Conservation (phyloP, 352 stramenopile species). For the Phytophthora nicotianae region DNA sequence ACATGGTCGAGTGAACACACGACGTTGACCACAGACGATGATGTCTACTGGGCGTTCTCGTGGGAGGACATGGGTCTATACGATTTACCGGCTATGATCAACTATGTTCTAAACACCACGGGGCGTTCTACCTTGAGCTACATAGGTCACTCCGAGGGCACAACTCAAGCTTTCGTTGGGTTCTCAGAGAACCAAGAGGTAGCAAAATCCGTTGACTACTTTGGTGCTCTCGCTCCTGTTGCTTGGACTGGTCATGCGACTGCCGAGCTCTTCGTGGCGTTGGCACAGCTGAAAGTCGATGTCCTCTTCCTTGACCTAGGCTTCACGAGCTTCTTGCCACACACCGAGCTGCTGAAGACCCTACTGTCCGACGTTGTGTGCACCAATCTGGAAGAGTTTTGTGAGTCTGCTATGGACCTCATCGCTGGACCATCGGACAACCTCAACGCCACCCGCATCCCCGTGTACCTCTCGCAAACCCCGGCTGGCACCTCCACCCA, state of each 20-base stretch:
- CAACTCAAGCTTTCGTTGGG: constrained; percentile 56
- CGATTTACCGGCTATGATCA: constrained; percentile 44
- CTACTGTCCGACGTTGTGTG: constrained; percentile 44
- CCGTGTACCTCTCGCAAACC: constrained; percentile 64
- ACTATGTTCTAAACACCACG: constrained; percentile 48
- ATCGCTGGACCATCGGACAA: constrained; percentile 50
- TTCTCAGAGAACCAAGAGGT: constrained; percentile 66
- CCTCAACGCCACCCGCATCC: constrained; percentile 55
- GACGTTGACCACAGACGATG: constrained; percentile 36
- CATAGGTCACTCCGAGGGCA: constrained; percentile 47
- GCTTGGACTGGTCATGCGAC: constrained; percentile 40
- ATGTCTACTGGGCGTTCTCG: constrained; percentile 59
- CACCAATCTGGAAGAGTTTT: constrained; percentile 46
- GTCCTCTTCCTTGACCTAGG: constrained; percentile 35
- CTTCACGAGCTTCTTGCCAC: constrained; percentile 45
- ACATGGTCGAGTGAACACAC: constrained; percentile 57
- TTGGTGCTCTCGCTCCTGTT: constrained; percentile 56
- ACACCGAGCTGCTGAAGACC: constrained; percentile 28
- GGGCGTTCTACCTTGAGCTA: constrained; percentile 51
- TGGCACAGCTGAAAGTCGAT: constrained; percentile 53
- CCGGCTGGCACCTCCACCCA: constrained; percentile 59
- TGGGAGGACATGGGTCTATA: constrained; percentile 63
- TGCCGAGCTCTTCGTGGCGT: constrained; percentile 37
- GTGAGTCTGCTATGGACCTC: constrained; percentile 47
- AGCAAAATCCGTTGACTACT: constrained; percentile 49